Evolutionary conservation across 2,329 filamentous ascomycete species (phyloP).

Genomic region (Didymella lethalis): DNA sequence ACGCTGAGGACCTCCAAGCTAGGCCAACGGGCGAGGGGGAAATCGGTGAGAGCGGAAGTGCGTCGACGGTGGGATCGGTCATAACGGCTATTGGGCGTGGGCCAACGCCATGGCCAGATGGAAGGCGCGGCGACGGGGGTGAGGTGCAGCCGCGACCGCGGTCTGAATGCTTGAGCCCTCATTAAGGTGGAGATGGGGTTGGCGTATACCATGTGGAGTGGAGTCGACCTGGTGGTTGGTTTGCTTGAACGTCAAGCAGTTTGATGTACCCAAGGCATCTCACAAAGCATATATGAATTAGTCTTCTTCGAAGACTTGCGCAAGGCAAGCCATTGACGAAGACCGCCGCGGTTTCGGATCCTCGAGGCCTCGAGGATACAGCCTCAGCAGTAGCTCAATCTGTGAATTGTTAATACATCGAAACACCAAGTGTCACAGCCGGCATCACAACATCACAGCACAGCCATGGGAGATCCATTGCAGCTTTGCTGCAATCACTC

Average conservation of each 20-base stretch:
- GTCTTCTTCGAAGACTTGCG: constrained; percentile 9
- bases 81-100: neutral
- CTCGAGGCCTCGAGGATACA: neutral
- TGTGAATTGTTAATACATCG: neutral
- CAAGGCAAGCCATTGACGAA: constrained; percentile 6
- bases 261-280: neutral
- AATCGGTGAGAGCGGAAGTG: neutral
- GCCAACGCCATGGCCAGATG: neutral
- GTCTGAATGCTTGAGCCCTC: neutral
- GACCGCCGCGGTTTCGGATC: neutral
- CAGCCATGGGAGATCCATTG: neutral
- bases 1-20: neutral
- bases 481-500: constrained; percentile 7
- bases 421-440: neutral
- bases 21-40: neutral
- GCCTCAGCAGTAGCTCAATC: neutral
- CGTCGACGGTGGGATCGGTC: neutral
- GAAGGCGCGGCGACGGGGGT: neutral
- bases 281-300: neutral
- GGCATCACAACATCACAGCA: constrained; percentile 12
- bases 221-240: neutral
- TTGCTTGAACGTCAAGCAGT: neutral
- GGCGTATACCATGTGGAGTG: neutral
- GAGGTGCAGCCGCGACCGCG: neutral
- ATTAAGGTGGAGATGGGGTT: neutral